A percentile compares a stretch with the other conserved stretches of the same genome.
Evolutionary conservation across 352 stramenopile species (phyloP).

Genomic region (Chrysophaeum taylorii): DNA sequence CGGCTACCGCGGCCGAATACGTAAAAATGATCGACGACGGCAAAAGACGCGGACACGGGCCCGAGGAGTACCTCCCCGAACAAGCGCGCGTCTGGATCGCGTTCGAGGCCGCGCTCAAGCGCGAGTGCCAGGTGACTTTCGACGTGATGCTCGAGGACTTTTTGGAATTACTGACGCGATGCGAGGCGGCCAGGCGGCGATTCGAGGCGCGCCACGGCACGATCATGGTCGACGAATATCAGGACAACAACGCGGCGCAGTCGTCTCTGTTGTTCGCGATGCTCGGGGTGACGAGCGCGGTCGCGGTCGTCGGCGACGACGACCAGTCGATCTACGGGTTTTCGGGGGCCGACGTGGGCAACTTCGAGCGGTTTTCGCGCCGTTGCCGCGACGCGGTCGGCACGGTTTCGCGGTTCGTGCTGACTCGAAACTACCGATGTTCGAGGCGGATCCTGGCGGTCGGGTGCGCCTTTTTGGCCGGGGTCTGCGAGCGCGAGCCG

Average conservation of each 20-base stretch:
- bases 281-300: background rate
- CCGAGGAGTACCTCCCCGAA: constrained; percentile 19
- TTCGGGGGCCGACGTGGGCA: constrained; percentile 22
- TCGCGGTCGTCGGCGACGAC: constrained; percentile 33
- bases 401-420: constrained; percentile 7
- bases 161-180: constrained; percentile 6
- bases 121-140: constrained; percentile 21
- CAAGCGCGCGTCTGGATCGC: constrained; percentile 18
- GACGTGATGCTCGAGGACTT: constrained; percentile 25
- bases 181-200: constrained; percentile 8
- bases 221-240: constrained; percentile 33
- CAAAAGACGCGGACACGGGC: constrained; percentile 14
- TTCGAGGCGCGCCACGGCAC: constrained; percentile 21
- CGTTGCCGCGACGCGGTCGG: constrained; percentile 13
- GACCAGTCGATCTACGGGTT: constrained; percentile 34
- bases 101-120: constrained; percentile 17
- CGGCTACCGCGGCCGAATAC: background rate
- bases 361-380: constrained; percentile 23
- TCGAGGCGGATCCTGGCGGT: constrained; percentile 24
- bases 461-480: constrained; percentile 16
- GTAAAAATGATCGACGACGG: constrained; percentile 17
- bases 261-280: constrained; percentile 24
- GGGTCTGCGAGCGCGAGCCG: background rate
- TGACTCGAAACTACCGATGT: constrained; percentile 27
- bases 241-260: constrained; percentile 25